These are phyloP conservation scores for Bertia moriformis DNA, from an alignment of 2,329 filamentous ascomycete species.

Conservation along the genomic window DNA sequence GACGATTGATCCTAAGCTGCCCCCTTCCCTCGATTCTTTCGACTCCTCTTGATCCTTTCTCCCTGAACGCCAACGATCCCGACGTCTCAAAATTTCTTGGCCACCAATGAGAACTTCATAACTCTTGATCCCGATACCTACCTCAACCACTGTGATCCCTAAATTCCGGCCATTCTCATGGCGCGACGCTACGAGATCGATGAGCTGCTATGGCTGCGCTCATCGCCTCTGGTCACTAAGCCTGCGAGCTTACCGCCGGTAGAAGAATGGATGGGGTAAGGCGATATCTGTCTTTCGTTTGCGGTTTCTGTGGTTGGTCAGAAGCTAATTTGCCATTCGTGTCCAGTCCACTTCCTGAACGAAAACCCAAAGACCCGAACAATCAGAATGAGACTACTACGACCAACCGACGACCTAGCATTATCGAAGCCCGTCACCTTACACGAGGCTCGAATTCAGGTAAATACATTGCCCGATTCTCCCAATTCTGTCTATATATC, in stretches of 20 bases:
- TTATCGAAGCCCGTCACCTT: not conserved
- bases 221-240: constrained; percentile 44
- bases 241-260: constrained; percentile 45
- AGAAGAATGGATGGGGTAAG: constrained; percentile 53
- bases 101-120: not conserved
- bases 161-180: constrained; percentile 9
- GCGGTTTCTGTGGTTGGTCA: no score
- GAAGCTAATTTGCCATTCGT: no score
- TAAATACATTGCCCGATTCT: constrained; percentile 8
- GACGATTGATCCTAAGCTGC: no score
- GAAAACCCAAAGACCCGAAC: not conserved
- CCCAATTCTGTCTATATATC: no score
- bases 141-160: no score
- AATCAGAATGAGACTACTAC: not conserved
- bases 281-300: no score
- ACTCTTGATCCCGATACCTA: not conserved
- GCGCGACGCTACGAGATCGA: constrained; percentile 36
- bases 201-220: constrained; percentile 39
- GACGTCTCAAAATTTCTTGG: not conserved
- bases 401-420: not conserved
- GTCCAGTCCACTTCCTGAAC: not conserved
- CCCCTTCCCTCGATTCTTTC: no score
- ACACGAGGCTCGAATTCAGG: not conserved
- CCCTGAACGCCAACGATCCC: not conserved
- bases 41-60: not conserved